These are phyloP conservation scores for Monilinia laxa DNA, from an alignment of 2,329 filamentous ascomycete species.

Conservation along the genomic window DNA sequence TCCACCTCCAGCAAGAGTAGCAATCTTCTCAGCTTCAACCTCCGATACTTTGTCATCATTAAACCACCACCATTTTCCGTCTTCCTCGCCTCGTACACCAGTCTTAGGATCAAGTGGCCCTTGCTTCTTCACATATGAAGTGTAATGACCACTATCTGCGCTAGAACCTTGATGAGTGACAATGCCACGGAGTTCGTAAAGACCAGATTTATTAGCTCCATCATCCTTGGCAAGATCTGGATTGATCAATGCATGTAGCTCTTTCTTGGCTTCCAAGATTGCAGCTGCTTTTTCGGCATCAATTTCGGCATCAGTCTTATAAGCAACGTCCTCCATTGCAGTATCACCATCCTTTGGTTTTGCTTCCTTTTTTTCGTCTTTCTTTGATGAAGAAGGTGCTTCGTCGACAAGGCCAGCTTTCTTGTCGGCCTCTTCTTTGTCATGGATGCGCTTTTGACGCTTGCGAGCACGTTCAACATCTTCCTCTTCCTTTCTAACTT, in stretches of 20 bases:
- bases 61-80: constrained; percentile 99
- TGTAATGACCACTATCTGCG: constrained; percentile 97
- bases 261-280: constrained; percentile 80
- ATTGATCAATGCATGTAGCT: constrained; percentile 76
- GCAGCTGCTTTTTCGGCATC: constrained; percentile 79
- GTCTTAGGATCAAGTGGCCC: constrained; percentile 69
- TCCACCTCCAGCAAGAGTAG: constrained; percentile 83
- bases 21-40: constrained; percentile 87
- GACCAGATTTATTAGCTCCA: constrained; percentile 85
- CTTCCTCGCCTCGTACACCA: constrained; percentile 75
- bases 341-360: constrained; percentile 63
- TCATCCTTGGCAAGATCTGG: constrained; percentile 73
- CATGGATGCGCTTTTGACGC: constrained; percentile 71
- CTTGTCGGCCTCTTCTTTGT: constrained; percentile 50
- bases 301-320: constrained; percentile 91
- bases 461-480: constrained; percentile 91
- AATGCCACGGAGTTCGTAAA: constrained; percentile 92
- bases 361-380: constrained; percentile 45
- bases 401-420: constrained; percentile 49
- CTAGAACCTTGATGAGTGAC: constrained; percentile 96
- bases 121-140: constrained; percentile 93
- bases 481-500: constrained; percentile 91
- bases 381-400: constrained; percentile 45
- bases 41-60: constrained; percentile 97
- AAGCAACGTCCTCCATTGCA: constrained; percentile 61